These are phyloP conservation scores for Penicillium mononematosum DNA, from an alignment of 495 filamentous ascomycete genomes.

Conservation along the genomic window DNA sequence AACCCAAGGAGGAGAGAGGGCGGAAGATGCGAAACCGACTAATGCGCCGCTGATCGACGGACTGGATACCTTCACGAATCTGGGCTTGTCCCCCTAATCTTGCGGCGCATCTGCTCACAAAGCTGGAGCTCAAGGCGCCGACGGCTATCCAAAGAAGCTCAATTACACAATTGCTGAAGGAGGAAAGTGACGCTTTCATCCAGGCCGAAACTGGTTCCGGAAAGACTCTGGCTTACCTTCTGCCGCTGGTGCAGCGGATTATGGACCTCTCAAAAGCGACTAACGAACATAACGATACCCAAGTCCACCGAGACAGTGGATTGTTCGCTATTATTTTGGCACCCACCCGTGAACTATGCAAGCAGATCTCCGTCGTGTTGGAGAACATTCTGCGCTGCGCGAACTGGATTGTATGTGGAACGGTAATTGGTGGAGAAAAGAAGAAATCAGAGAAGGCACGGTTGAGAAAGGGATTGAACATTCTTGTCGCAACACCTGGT, in stretches of 20 bases:
- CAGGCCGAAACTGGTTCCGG: constrained; percentile 97
- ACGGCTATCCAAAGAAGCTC: constrained; percentile 92
- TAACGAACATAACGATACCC: constrained; percentile 25
- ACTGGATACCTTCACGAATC: constrained; percentile 74
- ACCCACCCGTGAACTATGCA: constrained; percentile 88
- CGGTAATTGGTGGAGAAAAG: constrained; percentile 93
- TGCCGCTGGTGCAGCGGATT: constrained; percentile 88
- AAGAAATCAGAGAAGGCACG: constrained; percentile 96
- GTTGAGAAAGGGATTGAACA: constrained; percentile 88
- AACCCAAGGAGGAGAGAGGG: constrained; percentile 40
- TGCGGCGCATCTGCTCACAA: constrained; percentile 78
- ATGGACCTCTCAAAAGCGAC: constrained; percentile 61
- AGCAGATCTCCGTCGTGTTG: constrained; percentile 84
- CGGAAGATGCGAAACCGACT: constrained; percentile 67
- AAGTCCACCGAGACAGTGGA: constrained; percentile 76
- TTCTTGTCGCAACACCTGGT: constrained; percentile 91
- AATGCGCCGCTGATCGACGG: constrained; percentile 91
- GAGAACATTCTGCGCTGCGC: constrained; percentile 79
- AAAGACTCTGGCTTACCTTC: constrained; percentile 90
- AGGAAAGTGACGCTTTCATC: constrained; percentile 89
- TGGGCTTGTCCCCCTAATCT: constrained; percentile 74
- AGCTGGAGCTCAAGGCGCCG: constrained; percentile 83
- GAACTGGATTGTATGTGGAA: constrained; percentile 86
- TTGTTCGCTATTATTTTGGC: constrained; percentile 89
- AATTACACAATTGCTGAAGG: constrained; percentile 72